phyloP scores from a whole-genome alignment of 352 stramenopile genomes.

The Phytopythium oedochilum region DNA sequence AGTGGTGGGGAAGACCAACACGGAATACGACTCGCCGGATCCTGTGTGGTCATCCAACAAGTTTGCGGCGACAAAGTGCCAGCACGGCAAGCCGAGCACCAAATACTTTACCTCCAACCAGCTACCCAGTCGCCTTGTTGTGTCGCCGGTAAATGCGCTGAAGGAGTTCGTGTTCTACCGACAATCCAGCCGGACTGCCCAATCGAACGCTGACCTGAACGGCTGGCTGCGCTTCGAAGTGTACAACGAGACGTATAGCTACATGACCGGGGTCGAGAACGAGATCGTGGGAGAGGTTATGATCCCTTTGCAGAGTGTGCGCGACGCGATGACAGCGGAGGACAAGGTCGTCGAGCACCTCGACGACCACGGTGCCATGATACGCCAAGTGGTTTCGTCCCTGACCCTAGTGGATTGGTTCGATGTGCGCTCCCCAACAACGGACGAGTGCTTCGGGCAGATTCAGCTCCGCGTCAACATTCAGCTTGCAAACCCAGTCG shows the following conservation, averaged over 20 bases:
- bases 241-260: conserved; percentile 70
- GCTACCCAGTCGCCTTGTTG: conserved; percentile 53
- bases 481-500: conserved; percentile 48
- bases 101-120: conserved; percentile 53
- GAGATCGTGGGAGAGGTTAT: conserved; percentile 71
- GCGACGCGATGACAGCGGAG: conserved; percentile 58
- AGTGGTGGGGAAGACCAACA: conserved; percentile 80
- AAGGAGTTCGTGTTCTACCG: conserved; percentile 82
- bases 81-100: conserved; percentile 57
- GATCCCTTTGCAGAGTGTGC: conserved; percentile 62
- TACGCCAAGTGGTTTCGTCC: conserved; percentile 43
- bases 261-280: conserved; percentile 72
- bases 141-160: conserved; percentile 59
- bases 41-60: conserved; percentile 79
- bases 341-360: conserved; percentile 40
- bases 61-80: conserved; percentile 37
- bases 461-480: conserved; percentile 76
- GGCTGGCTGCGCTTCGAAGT: conserved; percentile 76
- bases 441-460: conserved; percentile 58
- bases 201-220: conserved; percentile 21
- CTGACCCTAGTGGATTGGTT: conserved; percentile 80
- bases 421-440: conserved; percentile 54
- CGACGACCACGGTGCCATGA: conserved; percentile 5
- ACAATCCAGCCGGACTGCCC: conserved; percentile 13
- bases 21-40: conserved; percentile 68